A percentile compares a stretch with the other conserved stretches of the same genome.
Conservation (phyloP, 306 rosid species). For the Cucumis sativus region DNA sequence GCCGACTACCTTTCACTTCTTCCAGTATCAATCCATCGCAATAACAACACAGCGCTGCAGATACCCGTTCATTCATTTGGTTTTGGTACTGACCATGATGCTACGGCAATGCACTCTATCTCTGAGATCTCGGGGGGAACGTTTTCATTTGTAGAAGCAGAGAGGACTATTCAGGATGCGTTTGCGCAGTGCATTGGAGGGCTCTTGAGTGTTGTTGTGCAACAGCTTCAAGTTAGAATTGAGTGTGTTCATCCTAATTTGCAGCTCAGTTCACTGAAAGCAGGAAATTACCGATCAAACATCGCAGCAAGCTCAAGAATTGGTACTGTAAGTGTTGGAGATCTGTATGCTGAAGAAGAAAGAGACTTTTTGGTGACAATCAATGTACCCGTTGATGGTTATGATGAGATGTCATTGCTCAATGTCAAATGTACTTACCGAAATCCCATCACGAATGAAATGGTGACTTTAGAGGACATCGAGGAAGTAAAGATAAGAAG, state of each 20-base stretch:
- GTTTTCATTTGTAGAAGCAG: slow-evolving; percentile 13
- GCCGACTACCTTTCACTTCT: background rate
- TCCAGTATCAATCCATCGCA: slow-evolving; percentile 2
- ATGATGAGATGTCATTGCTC: slow-evolving; percentile 6
- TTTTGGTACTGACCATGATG: slow-evolving; percentile 12
- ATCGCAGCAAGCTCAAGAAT: background rate
- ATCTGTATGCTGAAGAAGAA: slow-evolving; percentile 16
- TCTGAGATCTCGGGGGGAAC: slow-evolving; percentile 15
- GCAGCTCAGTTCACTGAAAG: slow-evolving; percentile 4
- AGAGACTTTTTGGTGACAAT: slow-evolving; percentile 10
- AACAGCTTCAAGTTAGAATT: slow-evolving; percentile 6
- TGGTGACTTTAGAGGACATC: background rate
- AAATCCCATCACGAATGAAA: slow-evolving; percentile 7
- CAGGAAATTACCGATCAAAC: slow-evolving; percentile 7
- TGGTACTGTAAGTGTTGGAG: slow-evolving; percentile 8
- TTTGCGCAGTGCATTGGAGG: slow-evolving; percentile 17
- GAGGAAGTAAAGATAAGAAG: slow-evolving; percentile 7
- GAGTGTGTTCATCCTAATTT: slow-evolving; percentile 11
- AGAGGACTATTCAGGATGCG: slow-evolving; percentile 7
- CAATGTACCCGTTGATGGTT: background rate
- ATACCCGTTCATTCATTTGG: slow-evolving; percentile 14
- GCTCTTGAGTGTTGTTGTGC: slow-evolving; percentile 9
- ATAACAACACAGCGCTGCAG: background rate
- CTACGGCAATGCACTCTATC: slow-evolving; percentile 10
- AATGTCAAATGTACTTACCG: slow-evolving; percentile 2